Evolutionary conservation across 495 filamentous ascomycete genomes (phyloP).

Genomic region (Penicillium tannophilum): DNA sequence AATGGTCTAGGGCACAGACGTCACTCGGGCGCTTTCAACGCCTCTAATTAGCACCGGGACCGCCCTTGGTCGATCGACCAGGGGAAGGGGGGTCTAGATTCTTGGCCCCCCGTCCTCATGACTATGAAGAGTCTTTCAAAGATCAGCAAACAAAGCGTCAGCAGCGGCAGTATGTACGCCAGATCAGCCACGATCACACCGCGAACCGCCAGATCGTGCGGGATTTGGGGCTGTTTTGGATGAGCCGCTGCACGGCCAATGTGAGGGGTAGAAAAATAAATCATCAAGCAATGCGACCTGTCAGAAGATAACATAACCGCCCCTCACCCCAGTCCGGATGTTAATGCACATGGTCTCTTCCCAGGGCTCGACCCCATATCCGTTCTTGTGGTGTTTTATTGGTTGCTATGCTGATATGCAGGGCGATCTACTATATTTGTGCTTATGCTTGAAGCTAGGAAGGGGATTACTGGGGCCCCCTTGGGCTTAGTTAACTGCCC

Average conservation of each 20-base stretch:
- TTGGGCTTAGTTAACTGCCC: not conserved
- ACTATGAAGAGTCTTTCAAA: constrained; percentile 12
- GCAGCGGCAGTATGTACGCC: constrained; percentile 12
- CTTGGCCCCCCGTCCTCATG: constrained; percentile 12
- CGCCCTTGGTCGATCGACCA: constrained; percentile 4
- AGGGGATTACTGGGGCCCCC: not conserved
- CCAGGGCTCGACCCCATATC: constrained; percentile 4
- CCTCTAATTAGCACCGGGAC: not conserved
- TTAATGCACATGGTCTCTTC: constrained; percentile 13
- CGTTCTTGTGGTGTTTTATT: constrained; percentile 3
- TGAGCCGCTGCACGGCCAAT: constrained; percentile 27
- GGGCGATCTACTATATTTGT: constrained; percentile 2
- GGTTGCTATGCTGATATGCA: constrained; percentile 2
- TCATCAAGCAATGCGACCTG: constrained; percentile 15
- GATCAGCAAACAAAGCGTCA: constrained; percentile 26
- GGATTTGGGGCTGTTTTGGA: constrained; percentile 17
- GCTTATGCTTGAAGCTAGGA: not conserved
- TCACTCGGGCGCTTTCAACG: not conserved
- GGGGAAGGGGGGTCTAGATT: constrained; percentile 10
- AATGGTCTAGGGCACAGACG: not conserved
- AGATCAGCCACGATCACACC: constrained; percentile 31
- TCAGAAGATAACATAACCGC: constrained; percentile 22
- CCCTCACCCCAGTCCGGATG: not conserved
- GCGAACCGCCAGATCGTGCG: constrained; percentile 18
- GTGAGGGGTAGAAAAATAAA: constrained; percentile 6